These are phyloP conservation scores for Leccinum uliginosum DNA, from an alignment of 768 basidiomycete genomes.

Conservation along the genomic window DNA sequence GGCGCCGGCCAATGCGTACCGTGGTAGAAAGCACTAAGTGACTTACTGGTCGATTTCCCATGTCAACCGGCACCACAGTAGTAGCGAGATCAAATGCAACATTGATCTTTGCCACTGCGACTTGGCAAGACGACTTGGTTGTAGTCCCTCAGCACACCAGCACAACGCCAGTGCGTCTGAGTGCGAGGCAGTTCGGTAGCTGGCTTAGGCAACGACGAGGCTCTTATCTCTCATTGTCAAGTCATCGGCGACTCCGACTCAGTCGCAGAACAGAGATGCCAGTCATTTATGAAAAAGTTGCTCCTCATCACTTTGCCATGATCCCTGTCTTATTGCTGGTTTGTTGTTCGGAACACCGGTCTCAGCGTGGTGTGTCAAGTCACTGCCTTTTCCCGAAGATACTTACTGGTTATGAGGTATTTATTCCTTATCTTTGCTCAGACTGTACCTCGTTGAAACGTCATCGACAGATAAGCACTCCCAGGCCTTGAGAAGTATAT, in stretches of 20 bases:
- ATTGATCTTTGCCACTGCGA: background rate
- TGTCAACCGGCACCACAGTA: background rate
- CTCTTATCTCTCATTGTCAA: background rate
- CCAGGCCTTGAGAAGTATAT: constrained; percentile 1
- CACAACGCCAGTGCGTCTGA: background rate
- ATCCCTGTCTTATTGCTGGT: background rate
- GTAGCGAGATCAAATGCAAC: background rate
- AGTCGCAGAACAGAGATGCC: background rate
- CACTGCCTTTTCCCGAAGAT: background rate
- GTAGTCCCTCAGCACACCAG: background rate
- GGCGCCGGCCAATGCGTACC: background rate
- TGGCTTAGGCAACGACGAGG: background rate
- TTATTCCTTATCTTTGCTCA: constrained; percentile 14
- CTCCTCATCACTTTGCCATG: background rate
- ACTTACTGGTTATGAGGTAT: background rate
- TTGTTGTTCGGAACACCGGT: background rate
- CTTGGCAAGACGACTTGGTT: background rate
- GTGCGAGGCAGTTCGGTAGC: background rate
- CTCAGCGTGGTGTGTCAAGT: background rate
- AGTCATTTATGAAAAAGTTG: background rate
- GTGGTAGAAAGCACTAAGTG: background rate
- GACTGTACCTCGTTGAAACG: background rate
- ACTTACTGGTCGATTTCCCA: background rate
- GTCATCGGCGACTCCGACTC: background rate
- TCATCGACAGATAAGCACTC: constrained; percentile 16